Evolutionary conservation across 192 early-diverging fungal species (phyloP), one percentile per base, ranked within the genome.

Genomic region (Backusella macrospora): DNA sequence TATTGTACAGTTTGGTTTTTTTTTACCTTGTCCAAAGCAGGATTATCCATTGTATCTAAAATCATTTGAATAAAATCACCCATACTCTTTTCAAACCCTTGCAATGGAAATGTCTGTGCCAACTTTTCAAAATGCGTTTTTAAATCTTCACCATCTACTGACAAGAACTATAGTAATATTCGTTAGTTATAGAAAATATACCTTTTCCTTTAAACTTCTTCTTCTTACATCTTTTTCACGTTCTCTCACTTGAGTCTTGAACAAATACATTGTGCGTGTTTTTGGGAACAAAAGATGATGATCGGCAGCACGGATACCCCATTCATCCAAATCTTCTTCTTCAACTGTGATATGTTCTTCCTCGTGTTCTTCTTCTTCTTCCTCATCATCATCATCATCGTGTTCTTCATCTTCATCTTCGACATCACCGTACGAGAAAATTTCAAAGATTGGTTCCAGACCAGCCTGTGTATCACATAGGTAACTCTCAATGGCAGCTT

Each of bases 381-480:
- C 80, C 0, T 73, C 43, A 4, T 70, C 79, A 12, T 76, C 79
- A 0, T 70, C 64, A 8, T 26, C 14, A 1, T 70, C 68, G 1
- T 72, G 68, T 0, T 63, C 48, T 16, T 81, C 80, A 39, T 85
- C 83, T 9, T 73, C 76, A 15, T 83, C 78, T 38, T 79, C 72
- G 6, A 83, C 81, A 70, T 87, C 83, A n/a, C 86, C 86, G 71
- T 85, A 87, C 0, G 83, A 85, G 55, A 87, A 87, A 15, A 85
- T 81, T 45, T 87, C 86, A 65, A 82, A 75, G 42, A 87, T 81
- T 5, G 77, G 76, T 7, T 85, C 83, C n/a, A 84, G 64, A 5
- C 86, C 84, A 18, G 72, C 40, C 18, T 76, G 75, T 12, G 75
- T 78, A 77, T 87, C 86, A 29, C 86, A 87, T 21, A 87, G 76